Percentiles rank a stretch among this genome's conserved stretches.
Evolutionary conservation across 257 asterid species (phyloP).

Genomic region (Fraxinus americana): DNA sequence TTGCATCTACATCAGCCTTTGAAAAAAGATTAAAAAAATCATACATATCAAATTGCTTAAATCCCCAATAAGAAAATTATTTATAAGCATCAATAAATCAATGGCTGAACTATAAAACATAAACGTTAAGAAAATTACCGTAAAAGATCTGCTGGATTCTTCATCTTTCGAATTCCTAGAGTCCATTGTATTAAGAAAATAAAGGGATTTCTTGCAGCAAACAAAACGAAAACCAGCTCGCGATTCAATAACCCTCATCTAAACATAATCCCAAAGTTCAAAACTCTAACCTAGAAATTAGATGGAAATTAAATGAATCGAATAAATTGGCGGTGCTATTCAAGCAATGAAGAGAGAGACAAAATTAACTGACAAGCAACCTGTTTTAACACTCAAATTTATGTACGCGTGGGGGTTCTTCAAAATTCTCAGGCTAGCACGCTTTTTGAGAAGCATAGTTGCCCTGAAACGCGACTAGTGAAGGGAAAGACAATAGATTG

Average conservation of each 20-base stretch:
- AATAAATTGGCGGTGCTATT: conserved; percentile 4
- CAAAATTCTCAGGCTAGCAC: not conserved
- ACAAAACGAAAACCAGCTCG: not conserved
- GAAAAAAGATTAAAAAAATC: not conserved
- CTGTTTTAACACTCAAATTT: not conserved
- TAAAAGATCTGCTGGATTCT: conserved; percentile 35
- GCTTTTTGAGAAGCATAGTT: no score
- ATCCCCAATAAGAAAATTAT: not conserved
- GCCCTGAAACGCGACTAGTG: no score
- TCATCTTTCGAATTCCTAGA: conserved; percentile 31
- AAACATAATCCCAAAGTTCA: not conserved
- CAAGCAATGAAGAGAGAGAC: not conserved
- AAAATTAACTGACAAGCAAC: conserved; percentile 18
- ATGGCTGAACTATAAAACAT: not conserved
- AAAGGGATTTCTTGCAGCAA: not conserved
- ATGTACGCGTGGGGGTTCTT: not conserved
- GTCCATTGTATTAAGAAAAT: conserved; percentile 31
- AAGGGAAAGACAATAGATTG: no score
- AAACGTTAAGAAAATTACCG: conserved; percentile 28
- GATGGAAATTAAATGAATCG: not conserved
- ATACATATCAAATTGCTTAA: not conserved
- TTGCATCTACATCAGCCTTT: conserved; percentile 51
- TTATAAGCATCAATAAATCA: not conserved
- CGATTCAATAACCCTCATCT: not conserved
- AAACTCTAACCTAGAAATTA: not conserved